Evolutionary conservation across 2,329 filamentous ascomycete genomes (phyloP).

Genomic region (Coniochaeta sp.): DNA sequence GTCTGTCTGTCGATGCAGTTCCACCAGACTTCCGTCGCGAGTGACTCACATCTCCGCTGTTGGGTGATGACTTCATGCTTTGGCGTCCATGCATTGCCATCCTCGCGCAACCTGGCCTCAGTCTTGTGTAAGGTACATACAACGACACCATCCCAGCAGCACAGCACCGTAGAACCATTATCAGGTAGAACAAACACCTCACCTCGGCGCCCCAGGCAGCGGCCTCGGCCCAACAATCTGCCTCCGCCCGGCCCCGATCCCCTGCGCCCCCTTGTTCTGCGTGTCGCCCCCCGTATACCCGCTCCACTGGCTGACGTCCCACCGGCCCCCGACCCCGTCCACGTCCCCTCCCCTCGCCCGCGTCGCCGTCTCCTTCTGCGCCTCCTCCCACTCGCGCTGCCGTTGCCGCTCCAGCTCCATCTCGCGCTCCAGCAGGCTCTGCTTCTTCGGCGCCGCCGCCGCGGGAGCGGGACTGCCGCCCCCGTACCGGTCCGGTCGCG

Average conservation of each 20-base stretch:
- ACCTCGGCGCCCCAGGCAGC: slow-evolving; percentile 34
- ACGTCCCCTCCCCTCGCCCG: slow-evolving; percentile 43
- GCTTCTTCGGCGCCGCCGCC: slow-evolving; percentile 33
- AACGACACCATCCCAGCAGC: too few relatives aligned
- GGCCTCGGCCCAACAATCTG: slow-evolving; percentile 76
- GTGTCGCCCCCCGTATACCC: slow-evolving; percentile 70
- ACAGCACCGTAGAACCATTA: too few relatives aligned
- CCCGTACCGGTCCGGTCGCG: slow-evolving; percentile 49
- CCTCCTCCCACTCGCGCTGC: slow-evolving; percentile 73
- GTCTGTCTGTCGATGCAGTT: too few relatives aligned
- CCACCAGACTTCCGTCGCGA: too few relatives aligned
- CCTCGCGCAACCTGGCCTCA: too few relatives aligned
- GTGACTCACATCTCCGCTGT: too few relatives aligned
- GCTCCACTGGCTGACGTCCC: slow-evolving; percentile 71
- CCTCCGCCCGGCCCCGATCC: slow-evolving; percentile 63
- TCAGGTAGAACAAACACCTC: too few relatives aligned
- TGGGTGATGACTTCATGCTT: too few relatives aligned
- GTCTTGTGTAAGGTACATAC: too few relatives aligned
- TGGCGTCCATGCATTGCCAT: too few relatives aligned
- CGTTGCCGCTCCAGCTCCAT: slow-evolving; percentile 74
- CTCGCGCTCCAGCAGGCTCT: slow-evolving; percentile 68
- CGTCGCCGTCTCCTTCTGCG: slow-evolving; percentile 57
- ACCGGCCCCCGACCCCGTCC: slow-evolving; percentile 59
- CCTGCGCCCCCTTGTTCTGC: slow-evolving; percentile 59
- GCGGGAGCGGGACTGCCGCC: background rate